A percentile compares a stretch with the other conserved stretches of the same genome.
phyloP scores from a whole-genome alignment of 371 early-diverging fungal genomes.

The Actinomortierella ambigua region DNA sequence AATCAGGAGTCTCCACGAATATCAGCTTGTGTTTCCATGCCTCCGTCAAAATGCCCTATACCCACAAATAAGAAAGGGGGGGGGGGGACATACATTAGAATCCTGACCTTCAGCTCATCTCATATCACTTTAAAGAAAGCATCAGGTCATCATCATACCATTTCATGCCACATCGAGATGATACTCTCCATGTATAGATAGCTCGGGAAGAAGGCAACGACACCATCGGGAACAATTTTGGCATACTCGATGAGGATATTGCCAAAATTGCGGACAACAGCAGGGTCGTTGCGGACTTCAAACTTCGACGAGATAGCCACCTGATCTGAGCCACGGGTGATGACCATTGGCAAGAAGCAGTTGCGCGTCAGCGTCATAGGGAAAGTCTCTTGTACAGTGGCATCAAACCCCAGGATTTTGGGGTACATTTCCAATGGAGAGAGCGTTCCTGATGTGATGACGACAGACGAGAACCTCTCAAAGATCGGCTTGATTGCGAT shows the following conservation, averaged over 20 bases:
- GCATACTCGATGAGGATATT: conserved; percentile 96
- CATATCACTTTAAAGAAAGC: too few relatives aligned
- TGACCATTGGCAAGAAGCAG: conserved; percentile 96
- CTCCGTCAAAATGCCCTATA: conserved; percentile 88
- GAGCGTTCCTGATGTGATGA: conserved; percentile 99
- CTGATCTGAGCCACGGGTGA: conserved; percentile 98
- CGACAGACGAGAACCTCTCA: conserved; percentile 94
- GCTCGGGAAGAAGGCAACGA: conserved; percentile 99
- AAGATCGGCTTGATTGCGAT: conserved; percentile 98
- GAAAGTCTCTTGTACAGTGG: conserved; percentile 89
- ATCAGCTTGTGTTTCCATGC: conserved; percentile 97
- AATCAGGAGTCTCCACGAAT: conserved; percentile 99
- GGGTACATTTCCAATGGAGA: conserved; percentile 99
- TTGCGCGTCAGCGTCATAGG: conserved; percentile 93
- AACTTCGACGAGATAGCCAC: conserved; percentile 97
- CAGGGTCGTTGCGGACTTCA: conserved; percentile 97
- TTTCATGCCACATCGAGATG: conserved; percentile 98
- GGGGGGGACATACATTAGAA: too few relatives aligned
- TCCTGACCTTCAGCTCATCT: too few relatives aligned
- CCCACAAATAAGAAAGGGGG: background rate
- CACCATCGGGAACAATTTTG: conserved; percentile 97
- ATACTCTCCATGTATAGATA: conserved; percentile 99
- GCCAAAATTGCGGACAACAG: conserved; percentile 99
- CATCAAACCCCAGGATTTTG: conserved; percentile 92
- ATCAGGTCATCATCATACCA: too few relatives aligned